phyloP scores from a whole-genome alignment of 202 grass and related monocot genomes.

The Schoenoplectus triqueter region DNA sequence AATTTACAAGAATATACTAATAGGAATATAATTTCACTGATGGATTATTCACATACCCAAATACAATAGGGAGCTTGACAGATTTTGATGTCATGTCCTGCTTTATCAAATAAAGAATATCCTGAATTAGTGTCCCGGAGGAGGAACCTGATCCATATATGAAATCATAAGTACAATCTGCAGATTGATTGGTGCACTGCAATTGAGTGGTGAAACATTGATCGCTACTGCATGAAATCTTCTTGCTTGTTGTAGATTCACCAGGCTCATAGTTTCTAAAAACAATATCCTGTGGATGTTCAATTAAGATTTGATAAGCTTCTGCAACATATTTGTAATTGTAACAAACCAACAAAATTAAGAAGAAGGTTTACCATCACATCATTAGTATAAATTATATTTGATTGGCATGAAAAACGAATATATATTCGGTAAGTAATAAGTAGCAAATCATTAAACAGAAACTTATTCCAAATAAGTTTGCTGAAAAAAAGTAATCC shows the following conservation, averaged over 20 bases:
- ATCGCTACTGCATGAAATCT: slow-evolving; percentile 45
- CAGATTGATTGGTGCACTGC: background rate
- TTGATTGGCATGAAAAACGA: background rate
- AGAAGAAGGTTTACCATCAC: background rate
- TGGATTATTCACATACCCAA: slow-evolving; percentile 18
- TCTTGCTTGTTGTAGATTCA: slow-evolving; percentile 64
- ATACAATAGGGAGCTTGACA: slow-evolving; percentile 26
- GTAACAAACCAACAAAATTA: background rate
- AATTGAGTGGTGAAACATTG: slow-evolving; percentile 38
- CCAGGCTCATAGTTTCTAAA: slow-evolving; percentile 52
- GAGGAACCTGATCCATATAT: slow-evolving; percentile 12
- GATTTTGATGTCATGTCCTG: background rate
- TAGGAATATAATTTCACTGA: background rate
- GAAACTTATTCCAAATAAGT: background rate
- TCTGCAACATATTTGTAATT: background rate
- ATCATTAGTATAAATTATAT: background rate
- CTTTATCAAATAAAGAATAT: slow-evolving; percentile 28
- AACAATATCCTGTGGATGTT: background rate
- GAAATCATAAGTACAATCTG: slow-evolving; percentile 20
- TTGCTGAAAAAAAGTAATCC: background rate
- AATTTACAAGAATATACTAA: background rate
- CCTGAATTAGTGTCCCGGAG: slow-evolving; percentile 14
- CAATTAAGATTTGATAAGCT: background rate
- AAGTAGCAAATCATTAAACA: background rate
- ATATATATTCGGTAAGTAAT: background rate